A percentile compares a stretch with the other conserved stretches of the same genome.
Conservation (phyloP, 2,329 filamentous ascomycete species). For the Macrophomina pseudophaseolina region DNA sequence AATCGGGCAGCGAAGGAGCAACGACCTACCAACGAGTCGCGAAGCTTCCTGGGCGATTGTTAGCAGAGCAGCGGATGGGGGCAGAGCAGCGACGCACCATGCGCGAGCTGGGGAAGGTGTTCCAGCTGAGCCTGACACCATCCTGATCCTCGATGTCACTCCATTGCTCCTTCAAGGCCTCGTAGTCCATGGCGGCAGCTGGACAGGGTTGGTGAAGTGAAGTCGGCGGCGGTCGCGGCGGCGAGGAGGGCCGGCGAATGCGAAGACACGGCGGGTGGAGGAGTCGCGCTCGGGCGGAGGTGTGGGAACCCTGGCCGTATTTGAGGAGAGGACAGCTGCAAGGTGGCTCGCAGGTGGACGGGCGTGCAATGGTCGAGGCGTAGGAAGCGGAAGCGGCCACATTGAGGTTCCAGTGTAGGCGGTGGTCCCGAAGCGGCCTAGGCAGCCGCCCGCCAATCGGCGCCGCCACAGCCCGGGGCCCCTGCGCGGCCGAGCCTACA, state of each 20-base stretch:
- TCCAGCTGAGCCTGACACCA: slow-evolving; percentile 96
- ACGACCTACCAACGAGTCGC: slow-evolving; percentile 67
- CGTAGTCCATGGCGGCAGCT: slow-evolving; percentile 77
- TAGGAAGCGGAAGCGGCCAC: slow-evolving; percentile 37
- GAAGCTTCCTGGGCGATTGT: slow-evolving; percentile 77
- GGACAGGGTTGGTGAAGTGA: slow-evolving; percentile 18
- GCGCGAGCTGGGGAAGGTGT: slow-evolving; percentile 95
- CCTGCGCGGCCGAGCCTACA: slow-evolving; percentile 9
- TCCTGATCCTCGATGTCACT: slow-evolving; percentile 95
- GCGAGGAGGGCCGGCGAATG: not conserved
- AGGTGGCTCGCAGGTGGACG: slow-evolving; percentile 4
- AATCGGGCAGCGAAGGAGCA: slow-evolving; percentile 6
- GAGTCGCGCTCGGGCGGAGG: slow-evolving; percentile 14
- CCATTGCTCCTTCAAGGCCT: slow-evolving; percentile 93
- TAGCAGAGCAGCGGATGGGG: slow-evolving; percentile 15
- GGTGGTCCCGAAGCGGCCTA: slow-evolving; percentile 32
- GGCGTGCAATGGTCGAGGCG: slow-evolving; percentile 22
- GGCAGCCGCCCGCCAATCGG: slow-evolving; percentile 30
- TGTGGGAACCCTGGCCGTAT: slow-evolving; percentile 7
- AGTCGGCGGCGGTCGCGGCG: slow-evolving; percentile 12
- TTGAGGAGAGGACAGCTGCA: not conserved
- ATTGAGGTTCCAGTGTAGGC: slow-evolving; percentile 34
- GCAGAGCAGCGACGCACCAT: slow-evolving; percentile 64
- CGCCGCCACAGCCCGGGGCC: not conserved
- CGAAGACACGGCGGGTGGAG: not conserved